phyloP scores from a whole-genome alignment of 1,139 yeast genomes.

The Geotrichum citri-aurantii region DNA sequence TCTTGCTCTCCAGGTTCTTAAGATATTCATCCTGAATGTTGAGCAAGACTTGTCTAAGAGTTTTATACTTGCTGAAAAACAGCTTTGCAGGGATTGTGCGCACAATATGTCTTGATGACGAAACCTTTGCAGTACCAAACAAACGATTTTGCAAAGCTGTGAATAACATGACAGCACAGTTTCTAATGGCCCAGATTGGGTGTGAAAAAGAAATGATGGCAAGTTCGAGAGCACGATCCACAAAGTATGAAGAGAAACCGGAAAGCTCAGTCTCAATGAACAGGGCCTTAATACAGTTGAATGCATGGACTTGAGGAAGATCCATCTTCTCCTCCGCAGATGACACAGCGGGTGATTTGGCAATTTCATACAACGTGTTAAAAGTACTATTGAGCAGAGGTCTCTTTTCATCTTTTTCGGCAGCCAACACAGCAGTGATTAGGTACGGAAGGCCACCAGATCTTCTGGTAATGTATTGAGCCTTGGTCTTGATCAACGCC shows the following conservation, averaged over 20 bases:
- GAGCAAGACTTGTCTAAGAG: conserved; percentile 46
- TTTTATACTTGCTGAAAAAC: conserved; percentile 60
- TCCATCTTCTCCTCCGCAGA: conserved; percentile 53
- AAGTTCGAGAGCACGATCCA: conserved; percentile 54
- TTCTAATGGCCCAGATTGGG: conserved; percentile 76
- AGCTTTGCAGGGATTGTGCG: conserved; percentile 52
- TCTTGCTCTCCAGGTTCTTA: conserved; percentile 23
- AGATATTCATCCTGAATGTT: conserved; percentile 42
- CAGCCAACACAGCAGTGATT: conserved; percentile 63
- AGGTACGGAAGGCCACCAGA: conserved; percentile 88
- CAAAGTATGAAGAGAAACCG: conserved; percentile 45
- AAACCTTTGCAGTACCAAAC: conserved; percentile 55
- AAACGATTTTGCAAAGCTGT: conserved; percentile 73
- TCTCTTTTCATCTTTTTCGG: conserved; percentile 38
- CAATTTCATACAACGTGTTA: conserved; percentile 47
- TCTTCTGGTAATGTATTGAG: conserved; percentile 73
- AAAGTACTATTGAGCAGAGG: conserved; percentile 48
- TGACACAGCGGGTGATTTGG: conserved; percentile 43
- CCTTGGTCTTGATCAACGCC: conserved; percentile 46
- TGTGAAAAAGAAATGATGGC: conserved; percentile 60
- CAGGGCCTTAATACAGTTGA: conserved; percentile 72
- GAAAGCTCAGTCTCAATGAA: conserved; percentile 66
- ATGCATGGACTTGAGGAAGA: conserved; percentile 89
- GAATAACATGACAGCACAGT: conserved; percentile 90
- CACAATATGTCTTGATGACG: conserved; percentile 28